Base-by-base conservation (phyloP, 2,329 filamentous ascomycete species). In the Cercospora sp. region DNA sequence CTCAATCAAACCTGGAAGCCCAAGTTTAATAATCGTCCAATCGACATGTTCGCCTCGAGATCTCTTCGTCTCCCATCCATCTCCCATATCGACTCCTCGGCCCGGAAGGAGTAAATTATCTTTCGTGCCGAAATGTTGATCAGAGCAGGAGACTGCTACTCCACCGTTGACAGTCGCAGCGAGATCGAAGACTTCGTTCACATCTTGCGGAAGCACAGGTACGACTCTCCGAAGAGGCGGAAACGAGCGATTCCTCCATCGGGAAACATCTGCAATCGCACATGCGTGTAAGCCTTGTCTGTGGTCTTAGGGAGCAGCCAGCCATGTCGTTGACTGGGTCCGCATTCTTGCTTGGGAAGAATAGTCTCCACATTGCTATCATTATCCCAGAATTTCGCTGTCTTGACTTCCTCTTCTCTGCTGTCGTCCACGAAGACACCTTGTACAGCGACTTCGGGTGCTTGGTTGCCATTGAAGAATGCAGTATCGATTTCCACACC, bases 201-300 rank as follows among this genome's bases (percentile, higher is more conserved):
- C 81, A 74, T 91, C 86, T 28, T 86, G 82, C 1, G 91, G 91
- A 76, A 94, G 92, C 1, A 94, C 89, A 4, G 91, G 91, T 1
- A 93, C 86, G 1, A 90, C 91, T 88, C 86, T 5, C 92, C 92
- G 76, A 90, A 94, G 1, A 94, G 85, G 24, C 91, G 85, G 81
- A 94, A 94, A 62, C 92, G 83, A 45, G 91, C 91, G 75, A 95
- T 94, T 60, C 92, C 92, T 60, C 92, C 92, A 76, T 95, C 92
- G 0, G 92, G 91, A 77, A 92, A 94, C 92, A 94, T 94, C 78
- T 92, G 91, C 65, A 95, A 82, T 37, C 91, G 84, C 49, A 94
- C 90, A 78, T 95, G 91, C 0, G 91, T 94, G 80, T 91, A 94
- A 64, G 88, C 86, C 79, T 91, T 91, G 37, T 81, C 80, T 0